Evolutionary conservation across 164 flowering plant genomes (phyloP).

Genomic region (grape (Vitis vinifera)): ASM3070453v1 NC_081822.1:6607501-6608000

Average conservation of each 20-base stretch:
- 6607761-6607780: neutral
- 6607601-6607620: constrained; percentile 13
- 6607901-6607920: too few relatives aligned
- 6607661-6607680: constrained; percentile 96
- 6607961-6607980: too few relatives aligned
- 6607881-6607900: too few relatives aligned
- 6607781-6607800: too few relatives aligned
- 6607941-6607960: too few relatives aligned
- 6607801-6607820: neutral
- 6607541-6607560: constrained; percentile 37
- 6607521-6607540: constrained; percentile 87
- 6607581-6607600: neutral
- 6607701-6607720: constrained; percentile 1
- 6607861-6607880: too few relatives aligned
- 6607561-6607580: neutral
- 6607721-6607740: neutral
- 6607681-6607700: constrained; percentile 94
- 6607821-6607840: neutral
- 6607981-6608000: too few relatives aligned
- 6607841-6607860: too few relatives aligned
- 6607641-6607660: constrained; percentile 95
- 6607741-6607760: neutral
- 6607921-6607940: too few relatives aligned
- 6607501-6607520: constrained; percentile 92
- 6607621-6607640: constrained; percentile 88